Evolutionary conservation across 2,329 filamentous ascomycete genomes (phyloP), one percentile per base, ranked within the genome.

Genomic region (Capronia epimyces): DNA sequence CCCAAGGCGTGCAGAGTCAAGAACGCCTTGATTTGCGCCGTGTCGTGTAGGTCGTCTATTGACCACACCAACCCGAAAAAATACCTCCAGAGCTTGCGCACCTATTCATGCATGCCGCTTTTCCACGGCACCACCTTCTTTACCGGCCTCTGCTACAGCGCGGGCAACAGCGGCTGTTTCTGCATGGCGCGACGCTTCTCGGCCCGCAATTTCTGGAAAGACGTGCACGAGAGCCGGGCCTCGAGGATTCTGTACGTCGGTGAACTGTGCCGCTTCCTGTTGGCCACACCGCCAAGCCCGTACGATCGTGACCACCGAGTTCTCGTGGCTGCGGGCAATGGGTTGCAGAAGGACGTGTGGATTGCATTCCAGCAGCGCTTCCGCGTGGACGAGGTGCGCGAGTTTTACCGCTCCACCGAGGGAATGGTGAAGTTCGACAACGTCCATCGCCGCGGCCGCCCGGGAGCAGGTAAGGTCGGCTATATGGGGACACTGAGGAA

Each of bases 391-490:
- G 75, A 77, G 20, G 79, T 89, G 1, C 72, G 72, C 51, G 86
- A 90, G 65, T 88, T 90, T 68, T 90, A 88, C 73, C 86, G 84
- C 65, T 85, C 81, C 50, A 87, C 83, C 1, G 86, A 89, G 66
- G 84, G 85, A 18, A 74, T 87, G 39, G 76, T 89, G 59, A 67
- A 68, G 0, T 70, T 88, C 12, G 68, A 81, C 52, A 86, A 86
- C 62, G 65, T 75, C 77, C 84, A 5, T 79, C 82, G 25, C 82
- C 89, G 59, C 84, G 86, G 4, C 65, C 76, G 1, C 63, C 89
- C 36, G 64, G 77, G 37, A 75, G 86, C 4, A 65, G 71, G 50
- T 0, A 74, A 72, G 69, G 61, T 75, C 2, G 66, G 64, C 15
- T 76, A 75, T 56, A 67, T 72, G 42, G 73, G 75, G 39, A 53